Conservation (phyloP, 2,329 filamentous ascomycete genomes). For the Ceratocystis huliohia region DNA sequence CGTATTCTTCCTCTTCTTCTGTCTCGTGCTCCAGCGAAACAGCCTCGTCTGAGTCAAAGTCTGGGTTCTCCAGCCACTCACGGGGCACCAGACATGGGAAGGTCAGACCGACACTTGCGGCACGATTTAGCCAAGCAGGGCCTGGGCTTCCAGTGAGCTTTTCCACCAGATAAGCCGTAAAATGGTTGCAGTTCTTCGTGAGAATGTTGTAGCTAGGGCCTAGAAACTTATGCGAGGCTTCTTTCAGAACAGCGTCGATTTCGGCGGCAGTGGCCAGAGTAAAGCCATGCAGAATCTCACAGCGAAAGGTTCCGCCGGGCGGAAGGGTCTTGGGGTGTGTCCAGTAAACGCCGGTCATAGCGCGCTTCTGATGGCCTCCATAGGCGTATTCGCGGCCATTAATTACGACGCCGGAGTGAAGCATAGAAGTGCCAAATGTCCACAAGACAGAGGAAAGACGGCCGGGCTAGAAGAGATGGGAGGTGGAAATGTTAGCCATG, state of each 20-base stretch:
- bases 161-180: slow-evolving; percentile 64
- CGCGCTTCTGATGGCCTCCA: slow-evolving; percentile 61
- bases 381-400: slow-evolving; percentile 73
- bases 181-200: slow-evolving; percentile 80
- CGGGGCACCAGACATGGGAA: slow-evolving; percentile 70
- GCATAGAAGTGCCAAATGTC: slow-evolving; percentile 61
- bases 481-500: not conserved
- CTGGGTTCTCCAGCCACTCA: slow-evolving; percentile 71
- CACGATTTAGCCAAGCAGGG: slow-evolving; percentile 67
- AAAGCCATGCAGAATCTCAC: slow-evolving; percentile 66
- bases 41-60: slow-evolving; percentile 59
- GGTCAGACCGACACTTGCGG: slow-evolving; percentile 69
- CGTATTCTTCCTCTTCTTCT: slow-evolving; percentile 55
- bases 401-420: slow-evolving; percentile 75
- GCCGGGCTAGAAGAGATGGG: slow-evolving; percentile 42
- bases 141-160: slow-evolving; percentile 57
- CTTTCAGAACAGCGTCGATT: slow-evolving; percentile 56
- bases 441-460: slow-evolving; percentile 64
- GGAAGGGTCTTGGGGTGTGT: slow-evolving; percentile 60
- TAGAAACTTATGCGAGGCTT: slow-evolving; percentile 58
- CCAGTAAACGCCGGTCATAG: slow-evolving; percentile 70
- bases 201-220: slow-evolving; percentile 70
- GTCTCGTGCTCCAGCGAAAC: slow-evolving; percentile 58
- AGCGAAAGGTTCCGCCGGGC: slow-evolving; percentile 64
- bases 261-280: slow-evolving; percentile 56